Base-by-base conservation (phyloP, 306 rosid genomes). In the Castanea crenata region DNA sequence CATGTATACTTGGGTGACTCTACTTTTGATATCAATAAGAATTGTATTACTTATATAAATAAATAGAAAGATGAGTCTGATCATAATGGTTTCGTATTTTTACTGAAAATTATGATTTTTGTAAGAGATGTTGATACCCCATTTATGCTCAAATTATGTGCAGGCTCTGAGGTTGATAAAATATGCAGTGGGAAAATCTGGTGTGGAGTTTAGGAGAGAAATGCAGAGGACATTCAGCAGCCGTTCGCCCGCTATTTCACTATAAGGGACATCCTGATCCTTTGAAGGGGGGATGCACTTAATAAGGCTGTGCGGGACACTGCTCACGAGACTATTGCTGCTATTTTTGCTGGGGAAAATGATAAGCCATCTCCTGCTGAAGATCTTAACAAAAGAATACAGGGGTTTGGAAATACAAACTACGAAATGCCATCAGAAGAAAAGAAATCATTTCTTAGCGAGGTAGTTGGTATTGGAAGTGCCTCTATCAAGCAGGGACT, bases 151-250 rank as follows among this genome's bases (percentile, higher is more conserved):
- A 52, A 71, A 69, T 71, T 62, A 78, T 75, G 18, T 74, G 76
- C 92, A 96, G 98, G 94, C 97, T 78, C 83, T 96, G 49, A 90
- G 99, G 79, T 90, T 96, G 94, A 96, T 93, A 59, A 96, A 93
- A 81, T 96, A 96, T 75, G 75, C 84, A 1, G 93, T 96, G 85
- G 98, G 89, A 35, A 96, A 96, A 84, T 93, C 99, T 69, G 99
- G 99, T 80, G 93, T 85, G 56, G 99, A 96, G 87, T 96, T 96
- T 83, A 87, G 96, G 88, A 96, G 97, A 85, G 99, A 96, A 88
- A 91, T 96, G 96, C 99, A 96, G 86, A 93, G 98, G 98, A 87
- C 92, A 91, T 82, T 93, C 98, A 41, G 98, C 86, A 57, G 94
- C 94, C 2, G 87, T 93, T 85, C 96, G 98, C 49, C 96, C 90